Evolutionary conservation across 2,329 filamentous ascomycete species (phyloP).

Genomic region (Colletotrichum lentis): DNA sequence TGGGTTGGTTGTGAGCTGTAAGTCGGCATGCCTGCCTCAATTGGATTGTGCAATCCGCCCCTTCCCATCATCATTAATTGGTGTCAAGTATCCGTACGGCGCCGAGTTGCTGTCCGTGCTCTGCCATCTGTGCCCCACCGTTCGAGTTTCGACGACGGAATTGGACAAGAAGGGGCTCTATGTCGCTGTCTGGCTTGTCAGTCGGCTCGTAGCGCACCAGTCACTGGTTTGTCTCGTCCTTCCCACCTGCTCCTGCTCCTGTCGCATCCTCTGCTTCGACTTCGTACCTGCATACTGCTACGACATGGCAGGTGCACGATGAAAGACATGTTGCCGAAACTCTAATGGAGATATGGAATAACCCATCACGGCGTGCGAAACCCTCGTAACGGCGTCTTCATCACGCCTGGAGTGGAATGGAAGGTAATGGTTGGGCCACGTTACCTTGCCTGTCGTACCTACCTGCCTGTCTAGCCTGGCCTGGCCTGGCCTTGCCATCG

Average conservation of each 20-base stretch:
- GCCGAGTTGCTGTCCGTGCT: neutral
- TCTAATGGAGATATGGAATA: conserved; percentile 6
- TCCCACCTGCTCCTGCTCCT: too few relatives aligned
- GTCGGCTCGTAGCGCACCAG: too few relatives aligned
- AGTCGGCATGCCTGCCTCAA: neutral
- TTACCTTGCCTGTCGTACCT: conserved; percentile 5
- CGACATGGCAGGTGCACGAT: conserved; percentile 21
- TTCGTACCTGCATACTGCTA: neutral
- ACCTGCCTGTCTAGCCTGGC: neutral
- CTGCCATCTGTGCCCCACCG: neutral
- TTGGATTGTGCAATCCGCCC: neutral
- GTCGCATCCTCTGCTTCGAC: too few relatives aligned
- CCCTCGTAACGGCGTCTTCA: neutral
- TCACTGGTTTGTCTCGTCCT: too few relatives aligned
- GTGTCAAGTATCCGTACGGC: neutral
- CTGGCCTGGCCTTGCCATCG: too few relatives aligned
- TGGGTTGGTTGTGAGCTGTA: neutral
- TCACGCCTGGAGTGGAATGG: conserved; percentile 16
- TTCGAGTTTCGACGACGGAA: neutral
- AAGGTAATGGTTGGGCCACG: conserved; percentile 25
- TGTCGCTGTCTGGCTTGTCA: too few relatives aligned
- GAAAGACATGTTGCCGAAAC: conserved; percentile 27
- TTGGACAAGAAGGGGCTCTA: neutral
- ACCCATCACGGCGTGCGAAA: neutral
- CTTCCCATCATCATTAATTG: neutral